A percentile compares a stretch with the other conserved stretches of the same genome.
Evolutionary conservation across 2,329 filamentous ascomycete species (phyloP).

Genomic region (Sordariomycetes sp.): DNA sequence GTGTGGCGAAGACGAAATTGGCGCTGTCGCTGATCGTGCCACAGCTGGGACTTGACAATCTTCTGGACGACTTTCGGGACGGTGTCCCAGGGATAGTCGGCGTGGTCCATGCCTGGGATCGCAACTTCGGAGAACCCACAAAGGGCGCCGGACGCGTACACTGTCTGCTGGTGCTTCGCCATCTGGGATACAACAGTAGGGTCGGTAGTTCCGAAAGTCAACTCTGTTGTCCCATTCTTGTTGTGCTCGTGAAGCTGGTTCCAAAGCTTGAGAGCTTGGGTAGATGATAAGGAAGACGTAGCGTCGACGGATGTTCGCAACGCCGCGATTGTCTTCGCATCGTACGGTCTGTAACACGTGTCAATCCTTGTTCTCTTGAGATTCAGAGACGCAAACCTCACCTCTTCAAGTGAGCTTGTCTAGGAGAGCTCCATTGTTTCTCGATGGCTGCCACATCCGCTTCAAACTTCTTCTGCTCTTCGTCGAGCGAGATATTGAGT

Average conservation of each 20-base stretch:
- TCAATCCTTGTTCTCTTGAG: background rate
- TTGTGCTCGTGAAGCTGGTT: conserved; percentile 20
- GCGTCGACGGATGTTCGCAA: conserved; percentile 17
- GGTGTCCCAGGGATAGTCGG: conserved; percentile 31
- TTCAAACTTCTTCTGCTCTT: conserved; percentile 20
- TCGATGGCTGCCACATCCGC: conserved; percentile 21
- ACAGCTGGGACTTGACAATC: conserved; percentile 28
- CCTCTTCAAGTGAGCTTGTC: conserved; percentile 18
- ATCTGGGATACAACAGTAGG: conserved; percentile 23
- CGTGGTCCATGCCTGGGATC: conserved; percentile 27
- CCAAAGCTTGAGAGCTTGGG: conserved; percentile 26
- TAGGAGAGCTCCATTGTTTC: conserved; percentile 19
- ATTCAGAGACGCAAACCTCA: background rate
- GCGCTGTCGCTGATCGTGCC: conserved; percentile 28
- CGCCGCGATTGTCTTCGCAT: conserved; percentile 20
- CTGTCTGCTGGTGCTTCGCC: conserved; percentile 25
- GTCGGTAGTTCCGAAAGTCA: conserved; percentile 28
- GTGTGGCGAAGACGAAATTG: conserved; percentile 23
- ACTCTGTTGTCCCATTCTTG: conserved; percentile 20
- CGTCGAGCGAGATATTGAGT: conserved; percentile 6
- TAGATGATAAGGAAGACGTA: conserved; percentile 11
- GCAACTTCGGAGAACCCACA: conserved; percentile 26
- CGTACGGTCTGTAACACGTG: conserved; percentile 14
- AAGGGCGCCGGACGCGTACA: conserved; percentile 29
- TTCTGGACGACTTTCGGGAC: conserved; percentile 29